Base-by-base conservation (phyloP, 768 basidiomycete species). In the Lactifluus volemus region DNA sequence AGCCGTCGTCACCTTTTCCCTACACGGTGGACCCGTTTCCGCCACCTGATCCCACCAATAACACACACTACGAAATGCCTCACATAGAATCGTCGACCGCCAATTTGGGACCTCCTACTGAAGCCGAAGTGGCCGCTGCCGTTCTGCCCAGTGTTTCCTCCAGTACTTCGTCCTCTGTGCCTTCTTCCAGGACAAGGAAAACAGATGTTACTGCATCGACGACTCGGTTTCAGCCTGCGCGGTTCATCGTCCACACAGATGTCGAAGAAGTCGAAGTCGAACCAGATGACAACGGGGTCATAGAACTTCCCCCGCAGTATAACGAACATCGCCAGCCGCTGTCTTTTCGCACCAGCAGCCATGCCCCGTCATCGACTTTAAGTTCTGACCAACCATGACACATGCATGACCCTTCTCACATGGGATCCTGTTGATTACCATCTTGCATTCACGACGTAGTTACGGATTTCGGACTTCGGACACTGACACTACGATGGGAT, bases 231-330 rank as follows among this genome's bases (percentile, higher is more conserved):
- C 52, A 48, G 19, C 58, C 38, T 32, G 34, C 60, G 49, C 61
- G 14, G 14, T 49, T 42, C 41, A 53, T 89, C 59, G 64, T 88
- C 6, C 87, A 89, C 64, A 84, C 82, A 3, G 89, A 89, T 68
- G 79, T 78, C 8, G 86, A 86, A 55, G 87, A 89, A 66, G 72
- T 68, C 12, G 25, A 25, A 25, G 25, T 42, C 73, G 10, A 25
- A 25, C 74, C 80, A 7, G 75, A 75, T 55, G 78, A 74, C 29
- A 72, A 79, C 17, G 86, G 78, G 6, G 72, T 87, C 21, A 77
- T 89, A 6, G 88, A 90, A 72, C 77, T 89, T n/a, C 88, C 88
- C 30, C 88, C 88, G 15, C 83, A 83, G 69, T 90, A 90, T 68
- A 77, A 78, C 29, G 84, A 82, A 62, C 74, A 79, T 39, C 78